A percentile compares a stretch with the other conserved stretches of the same genome.
These are phyloP conservation scores for Pseudoneurospora amorphoporcata DNA, from an alignment of 495 filamentous ascomycete genomes.

Conservation along the genomic window DNA sequence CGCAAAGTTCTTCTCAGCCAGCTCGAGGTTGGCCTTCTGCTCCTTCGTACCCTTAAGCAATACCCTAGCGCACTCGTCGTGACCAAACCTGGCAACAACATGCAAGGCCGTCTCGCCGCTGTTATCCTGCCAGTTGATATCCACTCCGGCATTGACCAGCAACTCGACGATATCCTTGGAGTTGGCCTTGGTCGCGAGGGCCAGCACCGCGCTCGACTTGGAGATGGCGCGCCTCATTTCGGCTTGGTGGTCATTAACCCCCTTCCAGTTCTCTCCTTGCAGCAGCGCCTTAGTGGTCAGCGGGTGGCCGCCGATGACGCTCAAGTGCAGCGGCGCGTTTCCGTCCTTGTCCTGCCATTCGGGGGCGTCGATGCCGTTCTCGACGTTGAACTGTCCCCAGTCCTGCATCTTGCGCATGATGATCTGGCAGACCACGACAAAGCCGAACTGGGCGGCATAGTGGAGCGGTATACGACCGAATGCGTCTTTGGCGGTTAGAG, in stretches of 20 bases:
- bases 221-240: conserved; percentile 57
- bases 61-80: conserved; percentile 65
- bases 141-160: conserved; percentile 81
- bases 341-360: conserved; percentile 91
- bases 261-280: conserved; percentile 66
- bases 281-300: conserved; percentile 73
- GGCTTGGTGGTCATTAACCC: conserved; percentile 45
- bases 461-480: conserved; percentile 85
- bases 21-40: conserved; percentile 65
- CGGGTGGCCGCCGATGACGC: conserved; percentile 83
- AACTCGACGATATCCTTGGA: conserved; percentile 72
- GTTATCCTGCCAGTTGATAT: conserved; percentile 88
- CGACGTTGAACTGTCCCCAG: conserved; percentile 79
- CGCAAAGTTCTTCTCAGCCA: conserved; percentile 73
- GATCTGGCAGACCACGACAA: conserved; percentile 76
- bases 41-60: conserved; percentile 57
- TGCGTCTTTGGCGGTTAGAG: conserved; percentile 58
- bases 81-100: conserved; percentile 80
- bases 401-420: conserved; percentile 78
- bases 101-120: conserved; percentile 92
- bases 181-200: conserved; percentile 77
- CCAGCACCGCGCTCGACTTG: conserved; percentile 82
- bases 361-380: conserved; percentile 71
- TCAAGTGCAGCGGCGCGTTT: conserved; percentile 81
- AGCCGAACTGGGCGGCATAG: conserved; percentile 92